These are phyloP conservation scores for Diaporthe batatas DNA, from an alignment of 2,329 filamentous ascomycete species.

Conservation along the genomic window DNA sequence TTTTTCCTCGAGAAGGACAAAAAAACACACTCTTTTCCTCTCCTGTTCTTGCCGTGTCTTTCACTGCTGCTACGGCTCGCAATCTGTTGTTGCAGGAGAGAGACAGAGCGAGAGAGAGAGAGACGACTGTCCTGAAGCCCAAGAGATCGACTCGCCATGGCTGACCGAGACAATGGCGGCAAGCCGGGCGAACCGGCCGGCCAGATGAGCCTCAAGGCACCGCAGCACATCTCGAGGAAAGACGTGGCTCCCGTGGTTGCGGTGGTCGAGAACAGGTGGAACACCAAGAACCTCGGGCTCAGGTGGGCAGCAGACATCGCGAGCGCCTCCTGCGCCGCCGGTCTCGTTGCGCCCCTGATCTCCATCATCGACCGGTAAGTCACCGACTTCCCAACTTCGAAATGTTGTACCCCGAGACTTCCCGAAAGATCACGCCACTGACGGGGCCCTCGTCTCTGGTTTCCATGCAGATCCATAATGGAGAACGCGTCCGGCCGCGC, in stretches of 20 bases:
- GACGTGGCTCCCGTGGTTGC: slow-evolving; percentile 18
- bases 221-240: slow-evolving; percentile 17
- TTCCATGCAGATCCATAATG: slow-evolving; percentile 74
- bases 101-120: background rate
- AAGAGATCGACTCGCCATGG: slow-evolving; percentile 22
- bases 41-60: background rate
- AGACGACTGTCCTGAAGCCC: background rate
- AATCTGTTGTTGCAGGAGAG: background rate
- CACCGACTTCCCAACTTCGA: too few species aligned
- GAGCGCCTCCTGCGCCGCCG: slow-evolving; percentile 79
- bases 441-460: background rate
- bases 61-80: background rate
- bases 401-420: background rate
- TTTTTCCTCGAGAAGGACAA: background rate
- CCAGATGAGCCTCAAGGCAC: slow-evolving; percentile 35
- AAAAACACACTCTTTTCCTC: background rate
- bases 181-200: slow-evolving; percentile 37
- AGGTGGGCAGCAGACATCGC: slow-evolving; percentile 77
- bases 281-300: slow-evolving; percentile 78
- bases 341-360: slow-evolving; percentile 85
- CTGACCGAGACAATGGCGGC: slow-evolving; percentile 30
- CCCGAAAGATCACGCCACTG: background rate
- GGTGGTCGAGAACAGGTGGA: slow-evolving; percentile 66
- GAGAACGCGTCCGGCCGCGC: slow-evolving; percentile 82
- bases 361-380: slow-evolving; percentile 86